Base-by-base conservation (phyloP, 73 alveolate genomes). In the Paraurostyla sp. region DNA sequence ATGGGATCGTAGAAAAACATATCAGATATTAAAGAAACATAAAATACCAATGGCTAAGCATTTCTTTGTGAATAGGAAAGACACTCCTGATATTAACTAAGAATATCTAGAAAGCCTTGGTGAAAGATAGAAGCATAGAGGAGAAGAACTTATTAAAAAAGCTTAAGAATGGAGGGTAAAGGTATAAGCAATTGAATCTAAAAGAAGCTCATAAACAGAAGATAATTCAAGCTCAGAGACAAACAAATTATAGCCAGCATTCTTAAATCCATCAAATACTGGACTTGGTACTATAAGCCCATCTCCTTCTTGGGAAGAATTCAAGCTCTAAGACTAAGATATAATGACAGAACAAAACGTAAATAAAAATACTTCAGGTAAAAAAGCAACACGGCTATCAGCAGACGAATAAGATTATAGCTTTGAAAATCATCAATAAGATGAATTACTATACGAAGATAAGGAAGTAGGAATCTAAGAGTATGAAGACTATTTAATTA, bases 1-100 rank as follows among this genome's bases (percentile, higher is more conserved):
- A 54, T 96, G 98, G 98, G 99, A 97, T 80, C 69, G 99, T 16
- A 94, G 96, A 32, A 83, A 92, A 71, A 96, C 97, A 49, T 90
- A 95, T 71, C 48, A 92, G 45, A 76, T 95, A 20, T 84, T 94
- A 52, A 91, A 91, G 83, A 87, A 93, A 63, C 93, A 95, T 51
- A 71, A 60, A 27, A 93, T 95, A 36, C 97, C 97, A 0, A 83
- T 84, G 54, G 95, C 98, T 2, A 60, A 83, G 16, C 92, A 90
- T 63, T 91, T 76, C 83, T 87, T 95, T 27, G 88, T 93, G 40
- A 94, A 95, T 85, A 93, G 98, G 25, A 41, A 35, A 59, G 87
- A 88, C 46, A 88, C 85, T 11, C 71, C 80, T 0, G 87, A 78
- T 18, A 76, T 88, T 63, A 52, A 80, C 16, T 60, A 88, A 43